These are phyloP conservation scores for Yamadazyma atmosphaerica DNA, from an alignment of 1,139 yeast species.

Conservation along the genomic window DNA sequence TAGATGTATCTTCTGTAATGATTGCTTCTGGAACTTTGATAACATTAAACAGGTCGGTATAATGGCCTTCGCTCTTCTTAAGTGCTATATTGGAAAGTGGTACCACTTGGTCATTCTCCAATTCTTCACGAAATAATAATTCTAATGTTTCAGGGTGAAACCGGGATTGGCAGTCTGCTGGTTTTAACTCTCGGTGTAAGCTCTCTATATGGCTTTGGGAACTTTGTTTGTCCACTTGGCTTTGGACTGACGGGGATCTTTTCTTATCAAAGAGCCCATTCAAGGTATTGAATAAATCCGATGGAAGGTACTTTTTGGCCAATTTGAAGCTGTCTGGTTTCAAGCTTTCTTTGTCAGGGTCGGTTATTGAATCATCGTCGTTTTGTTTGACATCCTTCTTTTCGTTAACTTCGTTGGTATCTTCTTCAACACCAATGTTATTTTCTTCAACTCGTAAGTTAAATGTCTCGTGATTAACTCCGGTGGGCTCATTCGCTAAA, in stretches of 20 bases:
- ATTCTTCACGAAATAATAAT: conserved; percentile 10
- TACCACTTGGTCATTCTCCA: conserved; percentile 14
- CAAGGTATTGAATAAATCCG: conserved; percentile 5
- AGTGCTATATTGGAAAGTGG: conserved; percentile 16
- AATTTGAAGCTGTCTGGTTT: conserved; percentile 1
- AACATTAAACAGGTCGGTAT: no score
- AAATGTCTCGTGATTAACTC: no score
- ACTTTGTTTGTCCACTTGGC: background rate
- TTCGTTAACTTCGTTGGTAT: no score
- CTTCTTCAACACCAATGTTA: no score
- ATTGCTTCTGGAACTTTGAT: no score
- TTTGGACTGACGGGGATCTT: background rate
- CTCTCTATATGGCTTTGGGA: background rate
- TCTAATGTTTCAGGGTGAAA: conserved; percentile 7
- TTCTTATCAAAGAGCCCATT: conserved; percentile 1
- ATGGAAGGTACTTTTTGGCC: conserved; percentile 6
- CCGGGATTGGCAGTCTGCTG: background rate
- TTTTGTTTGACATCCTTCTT: no score
- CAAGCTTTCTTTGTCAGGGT: no score
- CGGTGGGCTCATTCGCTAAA: no score
- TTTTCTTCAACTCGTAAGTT: no score
- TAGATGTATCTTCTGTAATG: background rate
- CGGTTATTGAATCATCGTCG: background rate
- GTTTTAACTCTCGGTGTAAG: background rate
- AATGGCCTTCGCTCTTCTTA: conserved; percentile 6